Evolutionary conservation across 1,139 yeast species (phyloP).

Genomic region (Geotrichum australiense): DNA sequence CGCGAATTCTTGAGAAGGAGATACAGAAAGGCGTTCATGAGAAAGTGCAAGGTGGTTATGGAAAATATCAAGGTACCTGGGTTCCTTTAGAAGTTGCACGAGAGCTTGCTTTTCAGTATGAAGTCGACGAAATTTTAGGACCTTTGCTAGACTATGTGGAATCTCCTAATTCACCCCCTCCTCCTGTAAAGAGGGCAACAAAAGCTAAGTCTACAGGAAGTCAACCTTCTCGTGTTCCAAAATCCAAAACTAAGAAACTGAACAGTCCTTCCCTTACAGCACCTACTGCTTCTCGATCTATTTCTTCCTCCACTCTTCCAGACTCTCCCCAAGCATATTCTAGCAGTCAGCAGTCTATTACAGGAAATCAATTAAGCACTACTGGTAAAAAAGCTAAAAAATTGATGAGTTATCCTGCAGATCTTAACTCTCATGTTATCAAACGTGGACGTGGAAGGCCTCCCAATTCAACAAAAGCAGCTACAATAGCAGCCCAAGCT

Average conservation of each 20-base stretch:
- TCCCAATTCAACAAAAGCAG: conserved; percentile 13
- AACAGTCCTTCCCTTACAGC: conserved; percentile 17
- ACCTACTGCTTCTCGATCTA: conserved; percentile 9
- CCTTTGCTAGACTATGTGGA: conserved; percentile 53
- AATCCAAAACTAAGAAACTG: conserved; percentile 6
- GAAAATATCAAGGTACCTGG: conserved; percentile 98
- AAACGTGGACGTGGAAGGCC: conserved; percentile 19
- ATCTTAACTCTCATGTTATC: conserved; percentile 6
- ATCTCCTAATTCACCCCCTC: conserved; percentile 33
- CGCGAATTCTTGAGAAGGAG: conserved; percentile 85
- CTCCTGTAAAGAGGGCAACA: conserved; percentile 28
- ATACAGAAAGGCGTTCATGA: conserved; percentile 84
- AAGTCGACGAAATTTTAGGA: conserved; percentile 55
- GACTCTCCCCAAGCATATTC: conserved; percentile 3
- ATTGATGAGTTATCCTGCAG: conserved; percentile 9
- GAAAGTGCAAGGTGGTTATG: conserved; percentile 95
- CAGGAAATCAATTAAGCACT: neutral
- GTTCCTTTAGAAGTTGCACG: conserved; percentile 63
- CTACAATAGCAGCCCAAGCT: conserved; percentile 23
- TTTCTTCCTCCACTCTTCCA: conserved; percentile 8
- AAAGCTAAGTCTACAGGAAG: conserved; percentile 5
- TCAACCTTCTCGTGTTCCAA: conserved; percentile 23
- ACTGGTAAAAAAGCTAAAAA: conserved; percentile 10
- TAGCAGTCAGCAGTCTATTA: neutral
- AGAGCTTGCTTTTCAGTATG: conserved; percentile 59